Evolutionary conservation across 2,329 filamentous ascomycete species (phyloP), one percentile per base, ranked within the genome.

Genomic region (Tolypocladium tropicale): DNA sequence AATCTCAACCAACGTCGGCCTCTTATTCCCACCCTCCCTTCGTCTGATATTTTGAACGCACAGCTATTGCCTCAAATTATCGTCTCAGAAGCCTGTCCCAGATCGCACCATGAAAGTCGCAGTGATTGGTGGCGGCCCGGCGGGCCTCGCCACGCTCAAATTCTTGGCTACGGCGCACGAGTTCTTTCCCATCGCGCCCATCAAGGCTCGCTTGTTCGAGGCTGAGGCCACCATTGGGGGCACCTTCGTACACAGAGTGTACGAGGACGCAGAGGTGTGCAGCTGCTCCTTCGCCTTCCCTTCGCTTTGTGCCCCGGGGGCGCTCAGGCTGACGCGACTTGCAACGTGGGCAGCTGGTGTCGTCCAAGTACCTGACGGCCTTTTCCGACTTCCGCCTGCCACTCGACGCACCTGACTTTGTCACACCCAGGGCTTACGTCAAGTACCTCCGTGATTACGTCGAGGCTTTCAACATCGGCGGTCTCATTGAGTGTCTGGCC

Each of bases 311-410:
- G 46, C 28, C 14, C 28, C 28, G 2, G 11, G n/a, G 32, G 14
- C 21, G 46, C 18, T 5, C 2, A 21, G 2, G 28, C 18, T 50
- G 46, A 49, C 46, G 14, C 18, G 18, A 12, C 46, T 50, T 21
- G 46, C 46, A 32, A 50, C 28, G 46, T 21, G 46, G 5, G 14
- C 43, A 74, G 71, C 69, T 78, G 2, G 76, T 79, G 1, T 77
- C 74, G 1, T 78, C 76, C 3, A 78, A 77, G 58, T 76, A 78
- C 48, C 67, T 80, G 10, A 79, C 76, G 0, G 66, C 73, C 21
- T 80, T 79, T 58, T 79, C 77, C 1, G 77, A 79, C 59, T 76
- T 76, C 57, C 71, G 77, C 1, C 68, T 75, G 6, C 65, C 73
- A 2, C 53, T 65, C 1, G 68, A 75, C 11, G 69, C 69, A 1